Base-by-base conservation (phyloP, 192 early-diverging fungal species). In the Backusella tuberculispora region DNA sequence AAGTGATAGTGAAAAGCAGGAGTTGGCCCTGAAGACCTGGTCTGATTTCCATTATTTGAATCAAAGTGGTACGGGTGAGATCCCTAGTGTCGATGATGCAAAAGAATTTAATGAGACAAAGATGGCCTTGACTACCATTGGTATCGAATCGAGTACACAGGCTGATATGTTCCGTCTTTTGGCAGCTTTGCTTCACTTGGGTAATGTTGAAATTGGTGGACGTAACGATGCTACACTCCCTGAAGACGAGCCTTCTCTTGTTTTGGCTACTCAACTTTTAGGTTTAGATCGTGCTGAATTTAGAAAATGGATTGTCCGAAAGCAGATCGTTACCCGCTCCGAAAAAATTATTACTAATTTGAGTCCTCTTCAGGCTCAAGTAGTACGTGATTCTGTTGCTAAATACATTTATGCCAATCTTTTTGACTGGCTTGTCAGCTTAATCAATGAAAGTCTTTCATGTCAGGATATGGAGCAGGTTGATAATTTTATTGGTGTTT, bases 391-490 rank as follows among this genome's bases (percentile, higher is more conserved):
- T 80, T 97, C 96, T 42, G 93, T 99, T 34, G 97, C 98, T 45
- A 98, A 98, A 85, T 98, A 95, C 80, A 90, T 99, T 71, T 99
- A 99, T 86, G 91, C 94, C 8, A 91, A 94, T 71, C 83, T 99
- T 24, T 99, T 99, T 74, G 97, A 98, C 73, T 99, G 97, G 96
- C 84, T 99, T 12, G 97, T 99, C 63, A 90, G 88, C 73, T 88
- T 95, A 42, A 92, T 95, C 83, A 99, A 99, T 83, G 82, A 83
- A 48, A 92, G 93, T 78, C 87, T 99, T 43, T 89, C 90, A 40
- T 87, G 84, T 45, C 84, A 83, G 12, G 87, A 87, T 26, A 17
- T 75, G 4, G 66, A 69, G 4, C 13, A 21, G 29, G 80, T 84
- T 10, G 72, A 77, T 15, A 84, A 80, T 47, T 99, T 99, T 76